Evolutionary conservation across 2,329 filamentous ascomycete genomes (phyloP), one percentile per base, ranked within the genome.

Genomic region (Sporothrix phasma): DNA sequence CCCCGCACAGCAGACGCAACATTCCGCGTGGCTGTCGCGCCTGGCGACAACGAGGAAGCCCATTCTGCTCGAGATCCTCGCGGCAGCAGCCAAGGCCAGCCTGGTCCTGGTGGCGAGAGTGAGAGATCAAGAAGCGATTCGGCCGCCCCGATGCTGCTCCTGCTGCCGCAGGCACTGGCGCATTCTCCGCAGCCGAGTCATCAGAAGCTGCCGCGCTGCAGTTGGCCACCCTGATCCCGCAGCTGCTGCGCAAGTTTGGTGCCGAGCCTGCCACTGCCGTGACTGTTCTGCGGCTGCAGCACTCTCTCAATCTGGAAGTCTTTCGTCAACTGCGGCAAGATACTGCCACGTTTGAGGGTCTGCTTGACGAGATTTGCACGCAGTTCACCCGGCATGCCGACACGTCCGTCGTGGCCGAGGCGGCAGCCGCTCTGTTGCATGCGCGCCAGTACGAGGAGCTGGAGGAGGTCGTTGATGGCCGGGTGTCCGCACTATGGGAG

Each of bases 371-470:
- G 71, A 91, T 97, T 69, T 92, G 90, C 74, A 91, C 90, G 65
- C 94, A 99, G 70, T 97, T 99, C 76, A 86, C 89, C 70, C 86
- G 91, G n/a, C 94, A 99, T 72, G 89, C 90, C 49, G 90, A 96
- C 71, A 88, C 90, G 70, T 84, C 84, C 63, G 92, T 97, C 19
- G 80, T 99, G 53, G 85, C 86, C 11, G 92, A 97, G 74, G 93
- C 92, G 15, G 88, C 89, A 31, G 82, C 86, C 24, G 90, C 92
- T 5, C 84, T 99, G 43, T 77, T 96, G 37, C 91, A 95, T 72
- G 92, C 93, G 8, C 87, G 90, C 68, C 87, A 87, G 66, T 93
- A 91, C 67, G 91, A 94, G 66, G 93, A 96, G 71, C 84, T 96
- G 39, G 89, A 92, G 69, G 94, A 99, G 70, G 78, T 91, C 13